Percentiles rank a stretch among this genome's conserved stretches.
Conservation (phyloP, 768 basidiomycete species). For the Rhizopogon vinicolor region DNA sequence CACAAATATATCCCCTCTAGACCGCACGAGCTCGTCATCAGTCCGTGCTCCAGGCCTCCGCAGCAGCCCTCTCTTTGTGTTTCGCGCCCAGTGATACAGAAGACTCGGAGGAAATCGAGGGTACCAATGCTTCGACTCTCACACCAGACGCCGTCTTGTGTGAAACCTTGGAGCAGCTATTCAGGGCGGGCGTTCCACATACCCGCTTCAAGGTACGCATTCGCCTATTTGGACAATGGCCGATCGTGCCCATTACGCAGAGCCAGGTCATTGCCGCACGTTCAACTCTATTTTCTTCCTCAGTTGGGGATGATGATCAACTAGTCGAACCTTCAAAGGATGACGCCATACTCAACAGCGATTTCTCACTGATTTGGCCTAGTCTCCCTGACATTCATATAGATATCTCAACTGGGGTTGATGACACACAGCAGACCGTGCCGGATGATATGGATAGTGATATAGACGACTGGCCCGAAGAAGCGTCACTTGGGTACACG, state of each 20-base stretch:
- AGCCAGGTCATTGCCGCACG: slow-evolving; percentile 11
- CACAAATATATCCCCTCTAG: slow-evolving; percentile 13
- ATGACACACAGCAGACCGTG: slow-evolving; percentile 1
- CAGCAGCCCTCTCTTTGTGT: slow-evolving; percentile 23
- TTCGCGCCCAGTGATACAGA: slow-evolving; percentile 4
- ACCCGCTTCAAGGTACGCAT: slow-evolving; percentile 42
- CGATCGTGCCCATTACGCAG: slow-evolving; percentile 4
- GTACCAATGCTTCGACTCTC: slow-evolving; percentile 10
- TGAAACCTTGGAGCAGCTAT: slow-evolving; percentile 40
- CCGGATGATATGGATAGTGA: slow-evolving; percentile 14
- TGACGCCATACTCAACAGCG: slow-evolving; percentile 1
- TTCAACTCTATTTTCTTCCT: slow-evolving; percentile 1
- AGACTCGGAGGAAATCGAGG: slow-evolving; percentile 11
- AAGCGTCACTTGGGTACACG: not conserved
- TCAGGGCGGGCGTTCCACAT: slow-evolving; percentile 35
- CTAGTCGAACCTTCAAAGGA: slow-evolving; percentile 12
- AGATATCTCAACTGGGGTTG: slow-evolving; percentile 1
- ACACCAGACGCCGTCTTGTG: slow-evolving; percentile 34
- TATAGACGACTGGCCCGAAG: slow-evolving; percentile 9
- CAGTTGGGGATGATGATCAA: slow-evolving; percentile 18
- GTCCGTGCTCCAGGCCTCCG: slow-evolving; percentile 21
- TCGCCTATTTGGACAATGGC: not conserved
- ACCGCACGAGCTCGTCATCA: slow-evolving; percentile 18
- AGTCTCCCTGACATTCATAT: slow-evolving; percentile 10
- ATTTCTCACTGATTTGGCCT: slow-evolving; percentile 7